A percentile compares a stretch with the other conserved stretches of the same genome.
Evolutionary conservation across 805 yeast genomes (phyloP).

Genomic region (Starmerella gropengiesseri): DNA sequence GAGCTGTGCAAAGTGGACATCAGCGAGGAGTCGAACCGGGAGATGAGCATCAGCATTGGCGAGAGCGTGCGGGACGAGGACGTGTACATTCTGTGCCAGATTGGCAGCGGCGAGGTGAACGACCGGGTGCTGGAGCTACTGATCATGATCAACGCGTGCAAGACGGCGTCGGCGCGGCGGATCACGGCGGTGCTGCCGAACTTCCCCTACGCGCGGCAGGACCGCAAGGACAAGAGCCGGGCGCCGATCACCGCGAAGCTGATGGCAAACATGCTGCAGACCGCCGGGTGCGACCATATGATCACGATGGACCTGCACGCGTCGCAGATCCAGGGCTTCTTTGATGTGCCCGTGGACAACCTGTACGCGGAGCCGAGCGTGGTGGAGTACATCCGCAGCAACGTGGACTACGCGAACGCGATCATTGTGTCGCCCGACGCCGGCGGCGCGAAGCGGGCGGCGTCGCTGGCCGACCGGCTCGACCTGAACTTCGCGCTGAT

Average conservation of each 20-base stretch:
- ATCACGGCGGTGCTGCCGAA: constrained; percentile 93
- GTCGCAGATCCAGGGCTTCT: constrained; percentile 95
- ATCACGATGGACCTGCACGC: constrained; percentile 97
- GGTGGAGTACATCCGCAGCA: constrained; percentile 65
- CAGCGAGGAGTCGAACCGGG: constrained; percentile 32
- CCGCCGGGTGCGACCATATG: constrained; percentile 94
- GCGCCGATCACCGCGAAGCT: constrained; percentile 96
- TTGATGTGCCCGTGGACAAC: constrained; percentile 92
- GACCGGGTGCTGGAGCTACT: constrained; percentile 80
- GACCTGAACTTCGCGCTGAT: constrained; percentile 92
- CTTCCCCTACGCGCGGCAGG: constrained; percentile 97
- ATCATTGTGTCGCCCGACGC: constrained; percentile 95
- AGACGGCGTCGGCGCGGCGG: constrained; percentile 86
- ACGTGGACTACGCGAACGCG: constrained; percentile 47
- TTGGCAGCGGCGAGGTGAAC: constrained; percentile 77
- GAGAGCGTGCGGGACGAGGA: constrained; percentile 92
- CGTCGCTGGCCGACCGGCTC: constrained; percentile 86
- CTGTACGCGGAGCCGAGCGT: constrained; percentile 92
- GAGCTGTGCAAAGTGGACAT: constrained; percentile 44
- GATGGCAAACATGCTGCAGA: constrained; percentile 82
- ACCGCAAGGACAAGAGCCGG: constrained; percentile 88
- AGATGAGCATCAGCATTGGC: constrained; percentile 39
- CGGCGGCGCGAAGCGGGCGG: constrained; percentile 98
- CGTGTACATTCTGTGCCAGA: constrained; percentile 41
- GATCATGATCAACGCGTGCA: constrained; percentile 87